Percentiles rank a stretch among this genome's conserved stretches.
These are phyloP conservation scores for Penicillium expansum DNA, from an alignment of 2,329 filamentous ascomycete genomes.

Conservation along the genomic window DNA sequence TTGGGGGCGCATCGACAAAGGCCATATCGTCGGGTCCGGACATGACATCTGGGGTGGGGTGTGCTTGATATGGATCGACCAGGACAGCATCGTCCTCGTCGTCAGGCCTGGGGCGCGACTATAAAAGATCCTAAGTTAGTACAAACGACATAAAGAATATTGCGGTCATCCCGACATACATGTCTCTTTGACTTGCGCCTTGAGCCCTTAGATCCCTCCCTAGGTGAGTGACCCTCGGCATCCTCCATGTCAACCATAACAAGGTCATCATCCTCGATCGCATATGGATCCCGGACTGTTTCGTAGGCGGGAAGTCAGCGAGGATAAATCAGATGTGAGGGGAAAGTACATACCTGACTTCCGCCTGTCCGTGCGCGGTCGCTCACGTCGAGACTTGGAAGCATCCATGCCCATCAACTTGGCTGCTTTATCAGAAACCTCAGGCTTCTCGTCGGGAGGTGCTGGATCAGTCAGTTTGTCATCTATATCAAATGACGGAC, in stretches of 20 bases:
- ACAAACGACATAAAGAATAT: not conserved
- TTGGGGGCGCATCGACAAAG: conserved; percentile 50
- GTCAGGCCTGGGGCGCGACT: conserved; percentile 35
- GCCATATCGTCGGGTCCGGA: conserved; percentile 52
- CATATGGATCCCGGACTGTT: conserved; percentile 56
- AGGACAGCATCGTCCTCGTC: conserved; percentile 54
- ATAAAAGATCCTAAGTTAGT: not conserved
- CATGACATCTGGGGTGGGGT: conserved; percentile 45
- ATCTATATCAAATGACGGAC: conserved; percentile 65
- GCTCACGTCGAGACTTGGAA: conserved; percentile 45
- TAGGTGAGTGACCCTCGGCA: conserved; percentile 31
- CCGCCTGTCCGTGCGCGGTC: conserved; percentile 54
- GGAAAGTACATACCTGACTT: conserved; percentile 32
- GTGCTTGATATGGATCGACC: conserved; percentile 50
- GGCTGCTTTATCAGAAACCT: conserved; percentile 72
- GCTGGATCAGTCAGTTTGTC: conserved; percentile 62
- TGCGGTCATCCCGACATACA: conserved; percentile 24
- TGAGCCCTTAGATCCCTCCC: conserved; percentile 35
- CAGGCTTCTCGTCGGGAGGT: conserved; percentile 65
- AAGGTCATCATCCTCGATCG: conserved; percentile 63
- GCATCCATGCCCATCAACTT: conserved; percentile 66
- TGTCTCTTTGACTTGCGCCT: conserved; percentile 39
- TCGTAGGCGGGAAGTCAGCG: not conserved
- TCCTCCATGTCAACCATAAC: conserved; percentile 57
- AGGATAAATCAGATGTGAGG: not conserved